Evolutionary conservation across 148 eudicot genomes (phyloP).

Genomic region (Nyssa sinensis): DNA sequence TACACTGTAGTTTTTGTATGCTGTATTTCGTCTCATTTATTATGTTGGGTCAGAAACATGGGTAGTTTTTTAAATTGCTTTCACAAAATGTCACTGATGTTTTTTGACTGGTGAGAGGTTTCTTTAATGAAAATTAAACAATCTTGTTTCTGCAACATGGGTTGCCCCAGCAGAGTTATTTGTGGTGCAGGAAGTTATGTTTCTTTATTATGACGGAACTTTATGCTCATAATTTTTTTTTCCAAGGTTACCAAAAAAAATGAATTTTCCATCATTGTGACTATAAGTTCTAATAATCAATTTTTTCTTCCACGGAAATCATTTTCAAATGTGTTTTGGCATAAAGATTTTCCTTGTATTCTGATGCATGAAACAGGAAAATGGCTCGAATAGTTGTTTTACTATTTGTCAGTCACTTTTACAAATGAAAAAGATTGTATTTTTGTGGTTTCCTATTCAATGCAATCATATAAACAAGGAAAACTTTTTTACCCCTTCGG

Average conservation of each 20-base stretch:
- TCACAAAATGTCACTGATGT: background rate
- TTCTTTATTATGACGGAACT: too few relatives aligned
- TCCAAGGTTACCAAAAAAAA: background rate
- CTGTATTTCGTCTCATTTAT: background rate
- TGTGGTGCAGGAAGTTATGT: background rate
- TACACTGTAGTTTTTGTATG: too few relatives aligned
- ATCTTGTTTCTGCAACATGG: background rate
- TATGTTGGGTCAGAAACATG: background rate
- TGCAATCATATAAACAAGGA: too few relatives aligned
- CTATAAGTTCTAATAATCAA: too few relatives aligned
- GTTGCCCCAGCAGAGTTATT: background rate
- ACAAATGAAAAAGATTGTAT: too few relatives aligned
- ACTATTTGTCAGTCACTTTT: too few relatives aligned
- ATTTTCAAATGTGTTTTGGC: background rate
- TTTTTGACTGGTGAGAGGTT: background rate
- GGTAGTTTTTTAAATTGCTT: background rate
- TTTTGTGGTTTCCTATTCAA: too few relatives aligned
- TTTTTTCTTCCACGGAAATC: too few relatives aligned
- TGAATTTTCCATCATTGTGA: background rate
- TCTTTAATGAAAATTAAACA: background rate
- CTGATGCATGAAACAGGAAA: constrained; percentile 4
- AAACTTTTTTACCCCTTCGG: background rate
- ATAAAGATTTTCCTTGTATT: background rate
- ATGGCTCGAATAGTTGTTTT: background rate
- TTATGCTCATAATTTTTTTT: too few relatives aligned